phyloP scores from a whole-genome alignment of 768 basidiomycete species.

The Sarcomyxa edulis region DNA sequence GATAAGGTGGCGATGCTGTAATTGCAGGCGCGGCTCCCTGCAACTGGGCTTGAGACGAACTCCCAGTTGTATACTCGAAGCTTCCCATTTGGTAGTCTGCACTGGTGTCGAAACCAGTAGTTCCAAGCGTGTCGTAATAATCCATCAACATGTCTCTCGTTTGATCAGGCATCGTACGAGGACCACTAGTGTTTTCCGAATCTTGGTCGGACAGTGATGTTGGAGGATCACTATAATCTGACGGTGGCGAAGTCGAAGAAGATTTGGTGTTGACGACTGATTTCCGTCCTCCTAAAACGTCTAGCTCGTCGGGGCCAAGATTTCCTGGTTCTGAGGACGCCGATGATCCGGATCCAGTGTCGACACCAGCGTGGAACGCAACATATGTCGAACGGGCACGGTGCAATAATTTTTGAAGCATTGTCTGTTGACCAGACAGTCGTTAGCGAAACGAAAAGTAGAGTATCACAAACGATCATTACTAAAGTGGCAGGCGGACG shows the following conservation, averaged over 20 bases:
- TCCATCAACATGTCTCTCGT: slow-evolving; percentile 5
- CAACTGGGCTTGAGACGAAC: no score
- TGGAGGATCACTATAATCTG: no score
- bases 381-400: slow-evolving; percentile 28
- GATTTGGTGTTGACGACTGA: slow-evolving; percentile 25
- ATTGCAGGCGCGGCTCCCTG: no score
- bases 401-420: slow-evolving; percentile 29
- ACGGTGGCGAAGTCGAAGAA: slow-evolving; percentile 22
- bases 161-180: no score
- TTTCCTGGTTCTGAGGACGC: background rate
- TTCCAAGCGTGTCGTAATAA: slow-evolving; percentile 9
- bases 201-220: background rate
- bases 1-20: no score
- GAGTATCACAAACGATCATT: slow-evolving; percentile 3
- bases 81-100: no score
- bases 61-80: no score
- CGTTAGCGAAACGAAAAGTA: background rate
- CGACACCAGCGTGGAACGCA: slow-evolving; percentile 20
- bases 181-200: no score
- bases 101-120: no score
- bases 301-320: slow-evolving; percentile 27
- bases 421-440: slow-evolving; percentile 20
- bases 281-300: slow-evolving; percentile 32
- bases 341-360: background rate
- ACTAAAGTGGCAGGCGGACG: slow-evolving; percentile 32